Evolutionary conservation across 192 early-diverging fungal genomes (phyloP), one percentile per base, ranked within the genome.

Genomic region (Coemansia sp.): DNA sequence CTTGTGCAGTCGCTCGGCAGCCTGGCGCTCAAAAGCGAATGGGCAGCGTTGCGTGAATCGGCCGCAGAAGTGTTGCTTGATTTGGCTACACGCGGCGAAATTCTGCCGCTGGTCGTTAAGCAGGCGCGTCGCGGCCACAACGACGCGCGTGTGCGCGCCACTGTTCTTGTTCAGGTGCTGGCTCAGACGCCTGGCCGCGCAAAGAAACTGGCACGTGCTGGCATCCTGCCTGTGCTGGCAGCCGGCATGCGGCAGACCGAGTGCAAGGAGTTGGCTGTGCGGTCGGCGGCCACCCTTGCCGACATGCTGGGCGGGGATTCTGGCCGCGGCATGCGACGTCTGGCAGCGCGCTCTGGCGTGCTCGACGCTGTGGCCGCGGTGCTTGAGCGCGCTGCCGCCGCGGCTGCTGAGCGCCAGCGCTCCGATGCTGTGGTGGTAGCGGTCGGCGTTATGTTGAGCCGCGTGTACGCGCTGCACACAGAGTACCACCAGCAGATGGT

Each of bases 21-120:
- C 32, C 61, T 79, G 35, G 72, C 77, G 8, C 61, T 74, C 35
- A 32, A 57, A 6, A 53, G 45, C 34, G 51, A 62, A 9, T 54
- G 53, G 12, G 20, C 36, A 2, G 8, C 61, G 17, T 39, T 67
- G 38, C 74, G 79, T 11, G 43, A 51, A 5, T 67, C 71, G 2
- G 71, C 79, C 0, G 51, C 65, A 9, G 71, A 82, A 28, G 62
- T 82, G 41, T 37, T 82, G 48, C 66, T 67, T 14, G 79, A 82
- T 43, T 53, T 33, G 45, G 74, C 68, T 15, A 72, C 68, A 64
- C 48, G 71, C 18, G 33, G 28, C 1, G 53, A 57, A 9, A 64
- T 73, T 65, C 61, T 76, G 28, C 3, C 2, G 34, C 55, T 74
- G 71, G 51, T 72, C 17, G 43, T 76, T 11, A 17, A n/a, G 32